Conservation (phyloP, 1,284 basidiomycete species). For the Ceratobasidium sp. region DNA sequence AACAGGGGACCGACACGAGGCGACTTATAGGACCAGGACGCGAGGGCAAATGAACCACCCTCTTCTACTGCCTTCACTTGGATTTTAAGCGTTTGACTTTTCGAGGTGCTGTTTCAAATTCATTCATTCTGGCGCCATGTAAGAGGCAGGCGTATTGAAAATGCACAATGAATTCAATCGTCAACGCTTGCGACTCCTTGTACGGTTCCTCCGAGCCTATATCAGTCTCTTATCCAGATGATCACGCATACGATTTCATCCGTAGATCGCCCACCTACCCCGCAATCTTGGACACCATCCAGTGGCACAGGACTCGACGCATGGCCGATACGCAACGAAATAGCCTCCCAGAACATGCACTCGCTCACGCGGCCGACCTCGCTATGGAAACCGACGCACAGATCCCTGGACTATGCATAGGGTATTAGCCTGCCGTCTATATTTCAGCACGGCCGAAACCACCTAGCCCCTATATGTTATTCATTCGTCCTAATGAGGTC, state of each 20-base stretch:
- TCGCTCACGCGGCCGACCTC: background rate
- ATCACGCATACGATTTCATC: background rate
- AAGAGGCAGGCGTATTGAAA: background rate
- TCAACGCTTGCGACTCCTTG: no score
- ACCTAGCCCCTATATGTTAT: constrained; percentile 36
- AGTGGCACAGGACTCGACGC: background rate
- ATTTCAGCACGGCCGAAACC: background rate
- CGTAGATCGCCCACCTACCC: no score
- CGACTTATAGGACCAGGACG: background rate
- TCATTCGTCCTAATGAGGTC: constrained; percentile 13
- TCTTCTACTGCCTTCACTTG: background rate
- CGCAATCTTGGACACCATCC: background rate
- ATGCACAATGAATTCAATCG: background rate
- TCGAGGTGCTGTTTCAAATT: background rate
- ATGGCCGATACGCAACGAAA: no score
- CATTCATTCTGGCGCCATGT: constrained; percentile 6
- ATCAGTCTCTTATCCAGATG: background rate
- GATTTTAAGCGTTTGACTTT: constrained; percentile 36
- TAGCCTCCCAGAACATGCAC: no score
- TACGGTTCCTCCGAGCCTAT: no score
- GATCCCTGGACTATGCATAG: no score
- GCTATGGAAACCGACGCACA: background rate
- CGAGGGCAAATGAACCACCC: background rate
- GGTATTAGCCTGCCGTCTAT: background rate
- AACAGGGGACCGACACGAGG: background rate